phyloP scores from a whole-genome alignment of 2,329 filamentous ascomycete species.

The Scleromitrula shiraiana region DNA sequence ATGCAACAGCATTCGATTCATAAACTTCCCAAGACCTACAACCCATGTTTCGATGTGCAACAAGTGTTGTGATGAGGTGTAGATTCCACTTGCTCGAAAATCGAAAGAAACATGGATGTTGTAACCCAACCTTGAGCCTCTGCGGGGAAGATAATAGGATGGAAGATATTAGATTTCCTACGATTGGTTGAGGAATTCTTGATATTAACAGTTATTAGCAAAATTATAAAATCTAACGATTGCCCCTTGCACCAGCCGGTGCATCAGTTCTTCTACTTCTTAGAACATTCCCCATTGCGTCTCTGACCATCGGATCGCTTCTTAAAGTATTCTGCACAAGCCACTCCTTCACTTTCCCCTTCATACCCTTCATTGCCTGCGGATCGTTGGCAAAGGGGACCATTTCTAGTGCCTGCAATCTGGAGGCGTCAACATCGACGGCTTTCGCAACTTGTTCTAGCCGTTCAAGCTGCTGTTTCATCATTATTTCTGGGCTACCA shows the following conservation, averaged over 20 bases:
- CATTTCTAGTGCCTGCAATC: constrained; percentile 70
- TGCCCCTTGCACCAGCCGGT: constrained; percentile 47
- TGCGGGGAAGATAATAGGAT: too few relatives aligned
- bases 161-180: too few relatives aligned
- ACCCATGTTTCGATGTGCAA: too few relatives aligned
- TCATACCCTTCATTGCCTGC: constrained; percentile 53
- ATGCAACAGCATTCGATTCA: too few relatives aligned
- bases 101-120: too few relatives aligned
- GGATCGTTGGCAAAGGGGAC: constrained; percentile 72
- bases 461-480: constrained; percentile 57
- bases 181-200: neutral
- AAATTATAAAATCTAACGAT: constrained; percentile 21
- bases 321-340: constrained; percentile 79
- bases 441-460: constrained; percentile 52
- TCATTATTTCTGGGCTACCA: constrained; percentile 39
- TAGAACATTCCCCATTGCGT: constrained; percentile 64
- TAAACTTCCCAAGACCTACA: too few relatives aligned
- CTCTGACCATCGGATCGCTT: constrained; percentile 71
- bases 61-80: too few relatives aligned
- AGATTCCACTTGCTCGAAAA: too few relatives aligned
- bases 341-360: constrained; percentile 73
- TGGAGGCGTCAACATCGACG: constrained; percentile 60
- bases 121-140: too few relatives aligned
- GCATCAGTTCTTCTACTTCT: constrained; percentile 54
- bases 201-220: neutral